Evolutionary conservation across 306 rosid species (phyloP).

Genomic region (Astragalus membranaceus): DNA sequence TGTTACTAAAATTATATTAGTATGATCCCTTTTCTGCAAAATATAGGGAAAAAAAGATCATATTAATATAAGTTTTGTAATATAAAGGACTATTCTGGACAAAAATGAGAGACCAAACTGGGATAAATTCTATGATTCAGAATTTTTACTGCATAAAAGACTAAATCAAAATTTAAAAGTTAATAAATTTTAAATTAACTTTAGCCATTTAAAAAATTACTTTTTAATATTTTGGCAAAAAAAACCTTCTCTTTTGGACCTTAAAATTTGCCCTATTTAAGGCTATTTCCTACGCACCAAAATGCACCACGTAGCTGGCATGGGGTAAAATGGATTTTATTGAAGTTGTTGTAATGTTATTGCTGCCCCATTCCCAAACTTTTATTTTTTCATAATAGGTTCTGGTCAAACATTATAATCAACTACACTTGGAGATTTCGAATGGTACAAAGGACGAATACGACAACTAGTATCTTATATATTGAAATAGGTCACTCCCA

Average conservation of each 20-base stretch:
- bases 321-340: conserved; percentile 13
- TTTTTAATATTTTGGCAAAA: too few species aligned
- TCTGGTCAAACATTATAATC: conserved; percentile 31
- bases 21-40: too few species aligned
- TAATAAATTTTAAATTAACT: too few species aligned
- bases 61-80: too few species aligned
- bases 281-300: not conserved
- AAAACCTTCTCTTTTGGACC: too few species aligned
- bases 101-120: too few species aligned
- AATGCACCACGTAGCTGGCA: conserved; percentile 12
- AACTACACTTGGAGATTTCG: conserved; percentile 10
- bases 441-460: conserved; percentile 29
- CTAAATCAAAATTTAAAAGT: too few species aligned
- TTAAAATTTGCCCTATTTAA: conserved; percentile 1
- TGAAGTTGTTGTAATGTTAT: not conserved
- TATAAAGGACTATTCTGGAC: too few species aligned
- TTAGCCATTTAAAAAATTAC: not conserved
- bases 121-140: too few species aligned
- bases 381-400: not conserved
- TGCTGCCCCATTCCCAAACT: not conserved
- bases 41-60: too few species aligned
- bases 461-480: conserved; percentile 11
- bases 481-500: conserved; percentile 20
- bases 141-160: too few species aligned
- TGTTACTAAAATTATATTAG: too few species aligned